Percentiles rank a stretch among this genome's conserved stretches.
These are phyloP conservation scores for Amphirosellinia nigrospora DNA, from an alignment of 495 filamentous ascomycete species.

Conservation along the genomic window DNA sequence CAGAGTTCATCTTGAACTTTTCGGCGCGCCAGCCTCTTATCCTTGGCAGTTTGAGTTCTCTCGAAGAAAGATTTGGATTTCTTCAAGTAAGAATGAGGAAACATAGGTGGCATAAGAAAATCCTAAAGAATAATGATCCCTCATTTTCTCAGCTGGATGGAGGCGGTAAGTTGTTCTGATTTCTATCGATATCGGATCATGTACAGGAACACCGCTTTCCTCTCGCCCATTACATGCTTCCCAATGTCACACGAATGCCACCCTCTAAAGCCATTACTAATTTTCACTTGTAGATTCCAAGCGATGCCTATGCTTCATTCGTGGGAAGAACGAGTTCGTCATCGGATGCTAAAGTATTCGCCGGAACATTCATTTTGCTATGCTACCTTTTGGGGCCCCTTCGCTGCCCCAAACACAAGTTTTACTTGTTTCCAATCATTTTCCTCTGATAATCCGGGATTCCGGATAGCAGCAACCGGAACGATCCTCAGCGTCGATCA, in stretches of 20 bases:
- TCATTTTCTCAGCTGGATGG: conserved; percentile 99
- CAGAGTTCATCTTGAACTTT: conserved; percentile 90
- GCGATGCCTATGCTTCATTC: conserved; percentile 91
- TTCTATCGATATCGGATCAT: background rate
- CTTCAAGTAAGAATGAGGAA: conserved; percentile 95
- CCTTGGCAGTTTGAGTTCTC: conserved; percentile 85
- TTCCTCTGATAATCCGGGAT: conserved; percentile 84
- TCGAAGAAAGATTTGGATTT: conserved; percentile 93
- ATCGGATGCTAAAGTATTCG: conserved; percentile 97
- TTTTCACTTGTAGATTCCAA: conserved; percentile 69
- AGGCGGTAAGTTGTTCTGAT: conserved; percentile 45
- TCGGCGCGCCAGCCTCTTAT: conserved; percentile 84
- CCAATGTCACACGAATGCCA: background rate
- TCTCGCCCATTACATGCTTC: background rate
- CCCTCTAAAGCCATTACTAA: conserved; percentile 7
- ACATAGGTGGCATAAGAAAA: conserved; percentile 99
- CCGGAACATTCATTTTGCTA: conserved; percentile 99
- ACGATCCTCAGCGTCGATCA: conserved; percentile 93
- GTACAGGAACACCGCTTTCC: background rate
- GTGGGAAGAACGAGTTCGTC: conserved; percentile 87
- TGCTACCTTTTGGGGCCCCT: conserved; percentile 90
- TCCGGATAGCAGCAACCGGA: conserved; percentile 92
- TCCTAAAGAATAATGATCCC: conserved; percentile 96
- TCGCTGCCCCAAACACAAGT: conserved; percentile 93
- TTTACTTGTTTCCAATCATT: conserved; percentile 94